These are phyloP conservation scores for Candida argentea DNA, from an alignment of 805 yeast genomes.

Conservation along the genomic window DNA sequence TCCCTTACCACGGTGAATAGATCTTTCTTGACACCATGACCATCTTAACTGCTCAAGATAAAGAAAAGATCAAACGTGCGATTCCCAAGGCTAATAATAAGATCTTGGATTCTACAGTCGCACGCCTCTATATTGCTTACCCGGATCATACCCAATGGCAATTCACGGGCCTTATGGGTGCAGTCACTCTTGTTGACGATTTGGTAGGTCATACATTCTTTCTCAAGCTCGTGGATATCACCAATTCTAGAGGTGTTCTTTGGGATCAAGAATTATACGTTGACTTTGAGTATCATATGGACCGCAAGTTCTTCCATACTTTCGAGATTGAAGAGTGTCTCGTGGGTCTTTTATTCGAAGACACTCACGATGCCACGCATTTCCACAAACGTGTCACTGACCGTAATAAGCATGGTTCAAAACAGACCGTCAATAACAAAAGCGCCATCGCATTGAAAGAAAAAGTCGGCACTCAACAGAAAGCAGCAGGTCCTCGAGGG, in stretches of 20 bases:
- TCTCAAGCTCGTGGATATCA: slow-evolving; percentile 77
- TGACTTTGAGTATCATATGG: slow-evolving; percentile 84
- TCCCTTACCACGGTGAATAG: neutral
- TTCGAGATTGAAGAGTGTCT: slow-evolving; percentile 88
- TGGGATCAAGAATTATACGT: slow-evolving; percentile 97
- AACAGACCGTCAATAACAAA: slow-evolving; percentile 75
- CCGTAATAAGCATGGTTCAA: slow-evolving; percentile 77
- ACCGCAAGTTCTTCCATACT: slow-evolving; percentile 87
- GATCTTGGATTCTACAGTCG: slow-evolving; percentile 83
- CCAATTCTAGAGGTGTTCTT: slow-evolving; percentile 73
- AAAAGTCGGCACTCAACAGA: slow-evolving; percentile 14
- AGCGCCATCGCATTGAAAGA: slow-evolving; percentile 77
- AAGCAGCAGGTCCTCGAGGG: slow-evolving; percentile 56
- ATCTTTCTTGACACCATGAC: slow-evolving; percentile 21
- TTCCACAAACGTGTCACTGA: slow-evolving; percentile 68
- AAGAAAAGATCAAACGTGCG: slow-evolving; percentile 81
- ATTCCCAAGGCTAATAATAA: slow-evolving; percentile 84
- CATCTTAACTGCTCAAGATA: slow-evolving; percentile 45
- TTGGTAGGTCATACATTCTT: slow-evolving; percentile 90
- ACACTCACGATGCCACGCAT: slow-evolving; percentile 77
- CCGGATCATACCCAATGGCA: slow-evolving; percentile 78
- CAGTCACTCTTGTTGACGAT: slow-evolving; percentile 81
- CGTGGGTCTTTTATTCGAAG: slow-evolving; percentile 84
- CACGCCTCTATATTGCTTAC: slow-evolving; percentile 79
- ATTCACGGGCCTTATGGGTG: slow-evolving; percentile 85